Evolutionary conservation across 495 filamentous ascomycete species (phyloP), one percentile per base, ranked within the genome.

Genomic region (Acidiella bohemica): DNA sequence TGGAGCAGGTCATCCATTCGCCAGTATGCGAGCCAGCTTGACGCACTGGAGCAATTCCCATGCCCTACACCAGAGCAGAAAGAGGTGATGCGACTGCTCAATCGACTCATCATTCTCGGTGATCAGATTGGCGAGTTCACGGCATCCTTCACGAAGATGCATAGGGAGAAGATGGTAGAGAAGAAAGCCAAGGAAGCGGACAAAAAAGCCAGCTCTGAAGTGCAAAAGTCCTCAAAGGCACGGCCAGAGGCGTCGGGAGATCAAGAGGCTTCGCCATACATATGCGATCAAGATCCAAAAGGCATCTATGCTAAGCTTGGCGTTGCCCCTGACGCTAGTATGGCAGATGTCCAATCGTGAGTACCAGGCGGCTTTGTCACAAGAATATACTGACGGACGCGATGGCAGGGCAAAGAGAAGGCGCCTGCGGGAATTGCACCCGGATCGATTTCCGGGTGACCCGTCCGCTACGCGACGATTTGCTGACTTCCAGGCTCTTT

Each of bases 281-380:
- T n/a, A n/a, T n/a, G n/a, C n/a, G n/a, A n/a, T n/a, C n/a, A 8
- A n/a, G 40, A 42, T 32, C 40, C 40, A 5, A 28, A 42, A 24
- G 40, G 40, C 40, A 23, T 42, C 20, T 42, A 42, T 23, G 22
- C 19, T 3, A 26, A 27, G 22, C 32, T 42, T 16, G 40, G 40
- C 5, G n/a, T 42, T n/a, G 2, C 36, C 6, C 36, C 36, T 11
- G 17, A 8, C 13, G 40, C 40, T 1, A 6, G 22, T 1, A 35
- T 34, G 40, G 6, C 7, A 4, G 25, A 27, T 3, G 11, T 42
- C 32, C 11, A 20, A n/a, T n/a, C n/a, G n/a, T n/a, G n/a, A n/a
- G n/a, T n/a, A n/a, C n/a, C n/a, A n/a, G n/a, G n/a, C n/a, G n/a
- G n/a, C 11, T 16, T 10, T 28, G 9, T 28, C 24, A 39, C n/a